phyloP scores from a whole-genome alignment of 768 basidiomycete species.

The Cystobasidium onofrii region DNA sequence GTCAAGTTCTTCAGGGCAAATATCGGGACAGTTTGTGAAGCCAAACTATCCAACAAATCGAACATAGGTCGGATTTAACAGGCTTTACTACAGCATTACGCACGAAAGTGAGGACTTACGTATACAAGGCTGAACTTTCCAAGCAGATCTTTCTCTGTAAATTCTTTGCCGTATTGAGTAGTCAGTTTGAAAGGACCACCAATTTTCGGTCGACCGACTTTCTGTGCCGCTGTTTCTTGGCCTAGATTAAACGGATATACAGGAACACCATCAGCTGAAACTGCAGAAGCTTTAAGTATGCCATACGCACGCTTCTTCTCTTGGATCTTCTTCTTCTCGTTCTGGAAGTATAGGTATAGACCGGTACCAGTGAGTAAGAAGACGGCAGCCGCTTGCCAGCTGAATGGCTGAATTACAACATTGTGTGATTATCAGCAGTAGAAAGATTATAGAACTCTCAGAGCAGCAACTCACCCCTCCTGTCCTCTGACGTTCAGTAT shows the following conservation, averaged over 20 bases:
- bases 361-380: conserved; percentile 76
- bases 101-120: conserved; percentile 29
- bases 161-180: conserved; percentile 59
- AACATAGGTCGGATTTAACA: background rate
- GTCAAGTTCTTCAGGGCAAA: conserved; percentile 95
- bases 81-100: conserved; percentile 14
- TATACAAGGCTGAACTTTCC: conserved; percentile 72
- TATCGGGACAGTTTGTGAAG: conserved; percentile 99
- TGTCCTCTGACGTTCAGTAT: background rate
- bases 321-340: conserved; percentile 69
- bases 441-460: background rate
- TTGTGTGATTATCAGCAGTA: background rate
- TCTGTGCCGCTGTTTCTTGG: conserved; percentile 62
- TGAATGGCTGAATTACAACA: conserved; percentile 63
- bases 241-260: conserved; percentile 52
- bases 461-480: background rate
- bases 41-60: conserved; percentile 87
- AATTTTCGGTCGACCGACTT: conserved; percentile 74
- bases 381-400: conserved; percentile 69
- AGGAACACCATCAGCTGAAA: no score
- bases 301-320: conserved; percentile 61
- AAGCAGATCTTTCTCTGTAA: conserved; percentile 71
- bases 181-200: conserved; percentile 81
- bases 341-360: conserved; percentile 76
- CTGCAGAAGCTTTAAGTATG: conserved; percentile 15